Base-by-base conservation (phyloP, 345 rosid genomes). In the Brassica nigra region DNA sequence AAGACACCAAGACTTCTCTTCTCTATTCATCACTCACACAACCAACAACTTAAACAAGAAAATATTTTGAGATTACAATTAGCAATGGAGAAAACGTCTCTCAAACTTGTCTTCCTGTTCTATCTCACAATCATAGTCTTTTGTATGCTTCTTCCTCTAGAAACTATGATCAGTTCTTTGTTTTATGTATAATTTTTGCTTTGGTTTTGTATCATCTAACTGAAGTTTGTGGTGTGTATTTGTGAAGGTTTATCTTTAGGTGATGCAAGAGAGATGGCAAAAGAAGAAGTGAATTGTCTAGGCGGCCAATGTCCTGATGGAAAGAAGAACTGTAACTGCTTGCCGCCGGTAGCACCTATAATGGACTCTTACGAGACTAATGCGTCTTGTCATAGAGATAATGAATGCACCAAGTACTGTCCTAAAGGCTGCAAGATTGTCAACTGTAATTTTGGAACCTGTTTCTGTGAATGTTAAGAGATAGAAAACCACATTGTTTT, bases 391-490 rank as follows among this genome's bases (percentile, higher is more conserved):
- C 66, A 4, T 54, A 47, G 11, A 67, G 79, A 74, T 6, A 52
- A 0, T 0, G 79, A 80, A 0, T 80, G 83, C 66, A 37, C 62
- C 58, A 10, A 79, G 65, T 67, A 20, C 57, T 73, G 82, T 67
- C 81, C 68, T 57, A 79, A 33, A 7, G 64, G 34, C 3, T 79
- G 44, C 74, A 73, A 59, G 70, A 78, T 58, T 73, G 68, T 78
- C 0, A 73, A 79, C 63, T 78, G 82, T 11, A 78, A 66, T 20
- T 72, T 66, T 44, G 69, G 77, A 66, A 73, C 63, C 1, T 79
- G 82, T 79, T 73, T 79, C 69, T 79, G 78, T 74, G 78, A 47
- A 42, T 28, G 78, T 61, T 78, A 71, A 63, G 65, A 65, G 29
- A 66, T 72, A 30, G 28, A 12, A 65, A 29, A 55, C 23, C 30